Conservation (phyloP, 2,329 filamentous ascomycete genomes). For the Xylariales sp. region DNA sequence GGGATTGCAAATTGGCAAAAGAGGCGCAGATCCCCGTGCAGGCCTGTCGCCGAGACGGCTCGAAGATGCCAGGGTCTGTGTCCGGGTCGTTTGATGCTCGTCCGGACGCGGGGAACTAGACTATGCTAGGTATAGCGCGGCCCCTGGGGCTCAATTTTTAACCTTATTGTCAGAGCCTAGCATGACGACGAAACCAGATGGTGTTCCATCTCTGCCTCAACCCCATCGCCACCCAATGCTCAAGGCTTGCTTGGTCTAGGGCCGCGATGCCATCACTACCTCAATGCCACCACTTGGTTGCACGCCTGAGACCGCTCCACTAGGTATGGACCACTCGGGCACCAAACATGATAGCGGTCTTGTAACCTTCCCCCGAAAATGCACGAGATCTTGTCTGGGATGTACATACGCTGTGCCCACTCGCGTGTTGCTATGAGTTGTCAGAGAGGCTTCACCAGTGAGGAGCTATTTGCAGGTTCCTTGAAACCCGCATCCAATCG, state of each 20-base stretch:
- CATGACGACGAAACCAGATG: constrained; percentile 38
- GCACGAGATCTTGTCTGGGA: constrained; percentile 12
- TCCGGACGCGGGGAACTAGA: constrained; percentile 17
- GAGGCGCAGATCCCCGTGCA: constrained; percentile 3
- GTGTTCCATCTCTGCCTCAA: constrained; percentile 45
- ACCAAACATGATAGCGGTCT: constrained; percentile 11
- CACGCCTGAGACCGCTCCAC: constrained; percentile 4
- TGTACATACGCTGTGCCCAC: constrained; percentile 10
- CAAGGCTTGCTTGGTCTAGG: constrained; percentile 1
- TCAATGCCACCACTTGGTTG: constrained; percentile 1
- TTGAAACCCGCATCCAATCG: constrained; percentile 18
- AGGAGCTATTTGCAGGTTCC: constrained; percentile 13
- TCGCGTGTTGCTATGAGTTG: constrained; percentile 9
- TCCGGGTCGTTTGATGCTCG: constrained; percentile 20
- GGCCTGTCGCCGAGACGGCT: not conserved
- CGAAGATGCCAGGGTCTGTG: constrained; percentile 16
- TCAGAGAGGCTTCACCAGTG: constrained; percentile 15
- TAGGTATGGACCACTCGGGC: constrained; percentile 11
- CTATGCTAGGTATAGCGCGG: constrained; percentile 11
- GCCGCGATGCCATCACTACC: not conserved
- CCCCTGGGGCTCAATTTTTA: constrained; percentile 17
- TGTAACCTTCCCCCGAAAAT: constrained; percentile 11
- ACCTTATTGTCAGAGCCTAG: constrained; percentile 22
- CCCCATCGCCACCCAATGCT: constrained; percentile 25
- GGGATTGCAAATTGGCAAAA: not conserved